Percentiles rank a stretch among this genome's conserved stretches.
Conservation (phyloP, 257 asterid genomes). For the Ilex aquifolium region DNA sequence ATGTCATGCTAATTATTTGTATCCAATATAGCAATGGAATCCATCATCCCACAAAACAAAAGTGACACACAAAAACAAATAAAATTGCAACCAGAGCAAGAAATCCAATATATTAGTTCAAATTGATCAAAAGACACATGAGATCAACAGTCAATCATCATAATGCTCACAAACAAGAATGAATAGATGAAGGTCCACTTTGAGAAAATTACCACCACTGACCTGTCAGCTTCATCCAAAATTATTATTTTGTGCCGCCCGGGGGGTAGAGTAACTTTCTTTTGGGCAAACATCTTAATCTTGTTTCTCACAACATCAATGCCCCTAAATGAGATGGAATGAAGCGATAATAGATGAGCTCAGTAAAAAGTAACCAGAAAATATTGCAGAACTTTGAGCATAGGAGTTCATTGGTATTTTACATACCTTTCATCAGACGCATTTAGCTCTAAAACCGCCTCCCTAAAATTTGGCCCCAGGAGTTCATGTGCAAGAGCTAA, state of each 20-base stretch:
- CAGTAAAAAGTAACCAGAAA: neutral
- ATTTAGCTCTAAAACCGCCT: constrained; percentile 87
- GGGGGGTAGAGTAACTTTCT: constrained; percentile 83
- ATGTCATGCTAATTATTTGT: constrained; percentile 65
- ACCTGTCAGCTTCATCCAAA: constrained; percentile 99
- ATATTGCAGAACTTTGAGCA: constrained; percentile 1
- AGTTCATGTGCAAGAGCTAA: constrained; percentile 97
- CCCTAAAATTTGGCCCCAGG: constrained; percentile 80
- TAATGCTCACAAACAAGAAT: no score
- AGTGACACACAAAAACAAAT: constrained; percentile 12
- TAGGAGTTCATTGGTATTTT: neutral
- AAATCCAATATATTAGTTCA: no score
- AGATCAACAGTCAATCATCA: no score
- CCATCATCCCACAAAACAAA: neutral
- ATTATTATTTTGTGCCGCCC: constrained; percentile 89
- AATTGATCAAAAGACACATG: no score
- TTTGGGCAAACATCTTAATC: constrained; percentile 98
- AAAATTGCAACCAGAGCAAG: neutral
- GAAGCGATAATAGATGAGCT: neutral
- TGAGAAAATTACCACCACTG: constrained; percentile 11
- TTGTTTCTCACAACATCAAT: constrained; percentile 96
- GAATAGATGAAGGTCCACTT: no score
- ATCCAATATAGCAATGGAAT: constrained; percentile 22
- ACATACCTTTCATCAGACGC: constrained; percentile 93
- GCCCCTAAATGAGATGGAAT: constrained; percentile 47